Conservation (phyloP, 83 land plant genomes). For the Thuja plicata region DNA sequence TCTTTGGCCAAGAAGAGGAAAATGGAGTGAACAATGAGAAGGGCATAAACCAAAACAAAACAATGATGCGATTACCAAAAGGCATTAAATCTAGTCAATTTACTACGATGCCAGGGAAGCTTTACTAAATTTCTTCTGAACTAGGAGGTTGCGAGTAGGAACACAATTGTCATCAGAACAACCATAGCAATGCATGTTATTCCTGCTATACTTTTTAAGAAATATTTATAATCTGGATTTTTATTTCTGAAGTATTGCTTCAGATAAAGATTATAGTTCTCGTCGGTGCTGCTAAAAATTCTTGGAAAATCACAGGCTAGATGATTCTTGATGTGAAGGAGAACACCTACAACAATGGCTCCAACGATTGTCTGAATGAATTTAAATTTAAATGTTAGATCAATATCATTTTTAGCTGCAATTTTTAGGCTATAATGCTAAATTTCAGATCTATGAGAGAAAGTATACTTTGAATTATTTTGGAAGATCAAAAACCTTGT, state of each 20-base stretch:
- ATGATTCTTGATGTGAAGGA: constrained; percentile 54
- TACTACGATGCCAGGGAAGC: constrained; percentile 38
- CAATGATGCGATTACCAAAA: constrained; percentile 88
- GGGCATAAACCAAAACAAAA: constrained; percentile 62
- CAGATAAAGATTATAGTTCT: constrained; percentile 43
- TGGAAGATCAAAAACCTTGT: constrained; percentile 42
- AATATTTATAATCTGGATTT: constrained; percentile 61
- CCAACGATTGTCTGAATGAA: constrained; percentile 46
- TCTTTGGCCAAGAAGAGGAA: constrained; percentile 54
- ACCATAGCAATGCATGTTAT: constrained; percentile 64
- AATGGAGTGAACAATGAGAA: constrained; percentile 59
- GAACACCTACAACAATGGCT: constrained; percentile 56
- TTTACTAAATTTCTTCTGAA: constrained; percentile 50
- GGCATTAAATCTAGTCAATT: constrained; percentile 73
- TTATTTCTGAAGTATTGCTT: constrained; percentile 41
- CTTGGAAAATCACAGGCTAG: constrained; percentile 76
- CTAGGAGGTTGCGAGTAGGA: constrained; percentile 57
- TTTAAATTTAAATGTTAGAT: not conserved
- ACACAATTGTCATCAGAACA: constrained; percentile 67
- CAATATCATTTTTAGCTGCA: no score
- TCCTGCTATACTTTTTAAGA: constrained; percentile 59
- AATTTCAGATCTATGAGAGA: not conserved
- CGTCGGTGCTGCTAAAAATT: constrained; percentile 46
- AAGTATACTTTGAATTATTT: not conserved
- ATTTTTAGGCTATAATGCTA: no score